Percentiles rank a stretch among this genome's conserved stretches.
Conservation (phyloP, 1,284 basidiomycete genomes). For the Rugosomyces carneus region DNA sequence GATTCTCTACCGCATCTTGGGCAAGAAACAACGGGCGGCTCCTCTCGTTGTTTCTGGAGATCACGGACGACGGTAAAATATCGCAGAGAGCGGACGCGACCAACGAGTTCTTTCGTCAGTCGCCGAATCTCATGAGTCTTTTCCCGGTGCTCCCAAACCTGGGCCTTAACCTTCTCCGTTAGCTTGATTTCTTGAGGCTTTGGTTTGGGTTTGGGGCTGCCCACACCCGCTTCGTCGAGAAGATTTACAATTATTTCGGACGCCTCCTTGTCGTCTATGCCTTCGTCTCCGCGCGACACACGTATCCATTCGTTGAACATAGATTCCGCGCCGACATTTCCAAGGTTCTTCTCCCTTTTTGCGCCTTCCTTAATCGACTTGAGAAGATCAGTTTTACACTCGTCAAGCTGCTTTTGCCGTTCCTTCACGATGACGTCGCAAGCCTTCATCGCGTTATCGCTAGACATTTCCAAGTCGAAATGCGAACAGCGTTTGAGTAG, state of each 20-base stretch:
- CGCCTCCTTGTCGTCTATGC: conserved; percentile 73
- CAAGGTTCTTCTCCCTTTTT: conserved; percentile 60
- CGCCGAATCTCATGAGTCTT: conserved; percentile 81
- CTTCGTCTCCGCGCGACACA: conserved; percentile 53
- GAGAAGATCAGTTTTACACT: conserved; percentile 73
- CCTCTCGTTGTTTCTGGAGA: conserved; percentile 68
- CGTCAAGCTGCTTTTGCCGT: conserved; percentile 71
- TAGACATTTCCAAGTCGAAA: conserved; percentile 79
- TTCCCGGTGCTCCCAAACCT: conserved; percentile 80
- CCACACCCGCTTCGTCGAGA: conserved; percentile 59
- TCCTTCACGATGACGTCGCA: conserved; percentile 89
- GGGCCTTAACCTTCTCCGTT: conserved; percentile 50
- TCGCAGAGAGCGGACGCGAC: conserved; percentile 80
- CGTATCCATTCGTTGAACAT: conserved; percentile 75
- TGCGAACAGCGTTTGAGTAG: conserved; percentile 91
- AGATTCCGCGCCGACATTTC: conserved; percentile 55
- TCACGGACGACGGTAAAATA: conserved; percentile 90
- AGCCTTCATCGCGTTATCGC: conserved; percentile 79
- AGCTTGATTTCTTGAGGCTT: conserved; percentile 53
- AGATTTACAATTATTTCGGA: conserved; percentile 53
- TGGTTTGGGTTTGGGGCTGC: conserved; percentile 40
- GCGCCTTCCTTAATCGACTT: conserved; percentile 62
- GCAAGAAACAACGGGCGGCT: conserved; percentile 53
- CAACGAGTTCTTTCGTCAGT: conserved; percentile 82
- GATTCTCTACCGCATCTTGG: conserved; percentile 51